phyloP scores from a whole-genome alignment of 768 basidiomycete species.

The Collybia sp. region DNA sequence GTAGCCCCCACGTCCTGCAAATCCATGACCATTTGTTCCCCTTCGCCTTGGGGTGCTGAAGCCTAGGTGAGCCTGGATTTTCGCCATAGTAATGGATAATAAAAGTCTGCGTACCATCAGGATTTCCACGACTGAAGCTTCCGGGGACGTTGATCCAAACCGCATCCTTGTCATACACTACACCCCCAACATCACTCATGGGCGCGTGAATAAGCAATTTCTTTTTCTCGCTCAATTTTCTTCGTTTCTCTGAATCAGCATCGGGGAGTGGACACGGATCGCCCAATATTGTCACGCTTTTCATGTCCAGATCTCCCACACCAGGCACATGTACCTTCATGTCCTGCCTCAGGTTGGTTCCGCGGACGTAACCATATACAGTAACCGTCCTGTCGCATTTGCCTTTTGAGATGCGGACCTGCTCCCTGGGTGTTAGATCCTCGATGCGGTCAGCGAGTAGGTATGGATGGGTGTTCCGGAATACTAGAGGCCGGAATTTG shows the following conservation, averaged over 20 bases:
- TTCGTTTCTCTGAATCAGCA: constrained; percentile 81
- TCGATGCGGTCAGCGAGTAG: constrained; percentile 92
- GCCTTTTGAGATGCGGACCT: constrained; percentile 69
- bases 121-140: constrained; percentile 79
- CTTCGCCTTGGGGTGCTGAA: constrained; percentile 81
- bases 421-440: constrained; percentile 88
- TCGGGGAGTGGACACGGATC: constrained; percentile 97
- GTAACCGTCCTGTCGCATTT: constrained; percentile 94
- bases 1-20: constrained; percentile 83
- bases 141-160: constrained; percentile 98
- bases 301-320: constrained; percentile 83
- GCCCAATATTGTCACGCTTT: constrained; percentile 67
- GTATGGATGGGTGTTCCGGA: constrained; percentile 94
- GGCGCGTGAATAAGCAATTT: constrained; percentile 91
- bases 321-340: constrained; percentile 91
- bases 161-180: constrained; percentile 97
- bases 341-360: constrained; percentile 75
- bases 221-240: constrained; percentile 94
- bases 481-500: constrained; percentile 97
- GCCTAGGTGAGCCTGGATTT: constrained; percentile 2
- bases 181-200: constrained; percentile 97
- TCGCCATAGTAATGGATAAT: background rate
- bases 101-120: constrained; percentile 42
- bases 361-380: constrained; percentile 91
- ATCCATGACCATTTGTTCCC: constrained; percentile 97